phyloP scores from a whole-genome alignment of 441 rosid species.

The Pelargonium myrrhifolium region DNA sequence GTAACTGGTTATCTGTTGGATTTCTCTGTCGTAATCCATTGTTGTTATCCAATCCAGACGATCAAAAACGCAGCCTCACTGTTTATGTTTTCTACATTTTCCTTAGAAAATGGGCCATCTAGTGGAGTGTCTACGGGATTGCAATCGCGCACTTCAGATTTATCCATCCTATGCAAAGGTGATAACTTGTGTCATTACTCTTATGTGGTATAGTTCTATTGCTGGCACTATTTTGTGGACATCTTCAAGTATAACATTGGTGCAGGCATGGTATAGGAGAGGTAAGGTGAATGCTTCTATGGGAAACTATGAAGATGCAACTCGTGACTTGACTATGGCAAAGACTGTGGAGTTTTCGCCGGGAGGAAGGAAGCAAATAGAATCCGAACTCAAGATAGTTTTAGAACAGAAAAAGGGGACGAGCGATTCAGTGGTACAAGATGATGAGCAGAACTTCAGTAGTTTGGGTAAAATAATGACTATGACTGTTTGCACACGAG shows the following conservation, averaged over 20 bases:
- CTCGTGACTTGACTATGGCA: conserved; percentile 50
- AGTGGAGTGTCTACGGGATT: conserved; percentile 59
- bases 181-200: conserved; percentile 6
- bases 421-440: conserved; percentile 15
- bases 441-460: conserved; percentile 16
- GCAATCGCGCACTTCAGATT: conserved; percentile 64
- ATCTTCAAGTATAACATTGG: not conserved
- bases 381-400: conserved; percentile 42
- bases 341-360: conserved; percentile 42
- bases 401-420: conserved; percentile 18
- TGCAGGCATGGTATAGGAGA: conserved; percentile 83
- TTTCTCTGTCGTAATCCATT: no score
- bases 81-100: conserved; percentile 18
- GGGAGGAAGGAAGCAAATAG: conserved; percentile 70
- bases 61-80: no score
- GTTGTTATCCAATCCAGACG: no score
- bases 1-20: no score
- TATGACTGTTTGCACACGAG: not conserved
- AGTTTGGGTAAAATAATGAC: conserved; percentile 32
- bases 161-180: conserved; percentile 72
- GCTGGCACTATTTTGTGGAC: not conserved
- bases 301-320: conserved; percentile 43
- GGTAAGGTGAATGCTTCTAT: conserved; percentile 64
- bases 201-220: not conserved
- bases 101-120: conserved; percentile 44